A percentile compares a stretch with the other conserved stretches of the same genome.
Conservation (phyloP, 352 stramenopile species). For the Blastocystis sp. region DNA sequence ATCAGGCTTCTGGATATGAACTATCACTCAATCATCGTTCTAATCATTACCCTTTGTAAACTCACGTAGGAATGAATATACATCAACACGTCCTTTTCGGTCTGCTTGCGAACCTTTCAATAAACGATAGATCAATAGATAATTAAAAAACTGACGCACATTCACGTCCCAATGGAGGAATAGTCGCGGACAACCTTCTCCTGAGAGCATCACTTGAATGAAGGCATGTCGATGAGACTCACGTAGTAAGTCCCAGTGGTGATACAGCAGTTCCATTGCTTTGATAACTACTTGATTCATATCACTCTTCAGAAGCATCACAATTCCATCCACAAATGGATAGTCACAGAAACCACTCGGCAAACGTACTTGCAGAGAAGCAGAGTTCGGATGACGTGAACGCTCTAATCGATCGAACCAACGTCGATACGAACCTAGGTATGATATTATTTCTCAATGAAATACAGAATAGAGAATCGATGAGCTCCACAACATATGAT, state of each 20-base stretch:
- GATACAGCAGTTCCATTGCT: slow-evolving; percentile 55
- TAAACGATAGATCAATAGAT: slow-evolving; percentile 50
- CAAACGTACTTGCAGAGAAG: not conserved
- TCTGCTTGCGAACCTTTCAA: not conserved
- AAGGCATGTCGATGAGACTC: slow-evolving; percentile 1
- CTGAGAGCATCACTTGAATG: slow-evolving; percentile 10
- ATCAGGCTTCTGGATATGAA: slow-evolving; percentile 5
- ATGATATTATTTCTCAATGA: not conserved
- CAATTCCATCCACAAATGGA: slow-evolving; percentile 16
- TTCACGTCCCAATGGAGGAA: slow-evolving; percentile 61
- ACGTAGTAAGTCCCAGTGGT: slow-evolving; percentile 57
- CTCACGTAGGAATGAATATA: slow-evolving; percentile 36
- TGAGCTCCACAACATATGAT: slow-evolving; percentile 43
- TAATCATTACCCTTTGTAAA: not conserved
- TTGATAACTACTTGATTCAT: slow-evolving; percentile 63
- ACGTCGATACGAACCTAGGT: slow-evolving; percentile 47
- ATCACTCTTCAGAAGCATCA: slow-evolving; percentile 51
- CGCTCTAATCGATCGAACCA: slow-evolving; percentile 52
- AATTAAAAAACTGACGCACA: slow-evolving; percentile 58
- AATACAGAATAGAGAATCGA: slow-evolving; percentile 44
- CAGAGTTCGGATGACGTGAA: slow-evolving; percentile 47
- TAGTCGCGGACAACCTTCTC: not conserved
- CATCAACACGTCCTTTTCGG: slow-evolving; percentile 9
- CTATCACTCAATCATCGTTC: not conserved
- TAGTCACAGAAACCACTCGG: slow-evolving; percentile 37